A percentile compares a stretch with the other conserved stretches of the same genome.
Conservation (phyloP, 805 yeast species). For the Ogataea nonfermentans region DNA sequence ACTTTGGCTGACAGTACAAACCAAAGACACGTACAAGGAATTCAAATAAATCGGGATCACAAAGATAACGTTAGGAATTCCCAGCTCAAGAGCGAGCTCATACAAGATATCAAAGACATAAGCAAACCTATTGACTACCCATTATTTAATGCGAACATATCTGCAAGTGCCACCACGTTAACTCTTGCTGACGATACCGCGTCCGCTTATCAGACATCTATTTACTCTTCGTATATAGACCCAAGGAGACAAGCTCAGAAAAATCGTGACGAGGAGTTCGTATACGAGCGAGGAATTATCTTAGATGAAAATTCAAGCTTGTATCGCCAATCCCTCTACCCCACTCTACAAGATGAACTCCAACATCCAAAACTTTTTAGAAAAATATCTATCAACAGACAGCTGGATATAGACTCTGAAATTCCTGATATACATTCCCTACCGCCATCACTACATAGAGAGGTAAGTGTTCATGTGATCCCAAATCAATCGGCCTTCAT, state of each 20-base stretch:
- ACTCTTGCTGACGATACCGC: slow-evolving; percentile 18
- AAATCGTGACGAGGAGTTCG: slow-evolving; percentile 30
- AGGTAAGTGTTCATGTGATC: background rate
- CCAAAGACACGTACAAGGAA: slow-evolving; percentile 1
- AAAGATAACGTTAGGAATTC: slow-evolving; percentile 9
- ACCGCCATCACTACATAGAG: slow-evolving; percentile 9
- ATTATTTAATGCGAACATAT: slow-evolving; percentile 9
- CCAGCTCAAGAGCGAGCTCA: slow-evolving; percentile 22
- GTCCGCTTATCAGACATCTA: slow-evolving; percentile 27
- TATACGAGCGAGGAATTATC: slow-evolving; percentile 15
- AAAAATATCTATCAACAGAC: slow-evolving; percentile 14
- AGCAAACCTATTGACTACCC: slow-evolving; percentile 7
- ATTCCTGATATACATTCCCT: slow-evolving; percentile 21
- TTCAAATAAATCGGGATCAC: slow-evolving; percentile 1
- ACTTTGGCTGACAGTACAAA: background rate
- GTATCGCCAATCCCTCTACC: slow-evolving; percentile 4
- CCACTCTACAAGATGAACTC: background rate
- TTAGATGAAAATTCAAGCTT: slow-evolving; percentile 16
- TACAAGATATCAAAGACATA: slow-evolving; percentile 14
- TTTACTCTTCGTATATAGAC: slow-evolving; percentile 23
- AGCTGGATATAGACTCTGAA: slow-evolving; percentile 21
- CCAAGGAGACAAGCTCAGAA: slow-evolving; percentile 5
- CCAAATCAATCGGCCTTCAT: background rate
- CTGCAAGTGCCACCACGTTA: slow-evolving; percentile 12
- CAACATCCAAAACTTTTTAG: slow-evolving; percentile 15